Evolutionary conservation across 345 rosid genomes (phyloP), one percentile per base, ranked within the genome.

Genomic region (Carallia pectinifolia): DNA sequence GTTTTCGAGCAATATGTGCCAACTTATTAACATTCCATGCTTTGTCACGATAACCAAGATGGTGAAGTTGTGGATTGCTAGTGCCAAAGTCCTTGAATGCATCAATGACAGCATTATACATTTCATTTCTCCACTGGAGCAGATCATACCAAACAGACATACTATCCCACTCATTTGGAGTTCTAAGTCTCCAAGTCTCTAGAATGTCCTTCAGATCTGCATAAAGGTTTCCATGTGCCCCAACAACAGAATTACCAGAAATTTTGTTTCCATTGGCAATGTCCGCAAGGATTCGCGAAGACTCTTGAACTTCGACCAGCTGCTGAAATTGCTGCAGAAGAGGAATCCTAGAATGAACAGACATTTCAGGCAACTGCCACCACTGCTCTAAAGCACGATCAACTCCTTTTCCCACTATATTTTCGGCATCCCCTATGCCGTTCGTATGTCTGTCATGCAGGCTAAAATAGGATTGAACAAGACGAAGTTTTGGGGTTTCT

Each of bases 321-420:
- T 95, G 98, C 77, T 95, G 99, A 81, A 95, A 95, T 80, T 95
- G 97, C 87, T 90, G 98, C 79, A 95, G 77, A 69, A 95, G 87
- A 65, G 98, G 97, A 86, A 95, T 83, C 85, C 93, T 90, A 34
- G 98, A 87, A 80, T 90, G 99, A 76, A 89, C 92, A 53, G 94
- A 92, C 94, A 95, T 88, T 81, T 95, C 99, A 74, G 99, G 99
- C 85, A 95, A 84, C 84, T 90, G 99, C 97, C 99, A 95, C 98
- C 99, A 95, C 70, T 90, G 93, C 63, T 89, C 96, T 67, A 95
- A 79, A 55, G 98, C 96, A 82, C 90, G 98, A 81, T 95, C 98
- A 74, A 95, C 92, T 44, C 99, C 98, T 81, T 92, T 95, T 33
- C 86, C 92, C 30, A 90, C 91, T 69, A 87, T 89, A 73, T 82